Evolutionary conservation across 352 stramenopile species (phyloP).

Genomic region (Blastocystis sp.): DNA sequence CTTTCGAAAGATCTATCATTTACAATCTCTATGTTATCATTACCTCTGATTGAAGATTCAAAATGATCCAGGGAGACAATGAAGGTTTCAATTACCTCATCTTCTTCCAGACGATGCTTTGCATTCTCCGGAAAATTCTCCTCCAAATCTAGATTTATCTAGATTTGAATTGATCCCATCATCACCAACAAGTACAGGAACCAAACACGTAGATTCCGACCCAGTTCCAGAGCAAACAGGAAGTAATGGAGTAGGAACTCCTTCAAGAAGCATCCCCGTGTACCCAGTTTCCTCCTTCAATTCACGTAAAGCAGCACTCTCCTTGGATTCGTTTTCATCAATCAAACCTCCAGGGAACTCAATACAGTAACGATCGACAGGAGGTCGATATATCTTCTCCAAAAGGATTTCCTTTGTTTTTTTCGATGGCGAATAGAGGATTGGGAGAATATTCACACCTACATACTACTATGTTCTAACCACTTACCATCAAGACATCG

Average conservation of each 20-base stretch:
- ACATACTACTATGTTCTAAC: neutral
- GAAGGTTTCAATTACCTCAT: neutral
- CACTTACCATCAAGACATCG: neutral
- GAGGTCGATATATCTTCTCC: conserved; percentile 35
- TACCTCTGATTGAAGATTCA: neutral
- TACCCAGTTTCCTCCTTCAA: conserved; percentile 34
- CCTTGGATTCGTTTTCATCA: neutral
- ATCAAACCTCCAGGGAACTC: conserved; percentile 48
- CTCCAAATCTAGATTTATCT: neutral
- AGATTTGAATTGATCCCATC: neutral
- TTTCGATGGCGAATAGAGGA: neutral
- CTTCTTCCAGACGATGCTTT: neutral
- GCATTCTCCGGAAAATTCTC: neutral
- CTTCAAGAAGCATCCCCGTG: neutral
- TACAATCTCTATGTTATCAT: neutral
- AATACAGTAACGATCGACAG: conserved; percentile 27
- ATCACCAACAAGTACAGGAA: neutral
- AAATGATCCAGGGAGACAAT: neutral
- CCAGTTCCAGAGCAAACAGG: conserved; percentile 37
- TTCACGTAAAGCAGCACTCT: neutral
- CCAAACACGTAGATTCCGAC: conserved; percentile 18
- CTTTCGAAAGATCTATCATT: neutral
- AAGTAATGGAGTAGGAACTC: neutral
- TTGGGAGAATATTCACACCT: conserved; percentile 11
- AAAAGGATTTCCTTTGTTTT: neutral